A percentile compares a stretch with the other conserved stretches of the same genome.
Conservation (phyloP, 2,329 filamentous ascomycete genomes). For the Beauveria bassiana region DNA sequence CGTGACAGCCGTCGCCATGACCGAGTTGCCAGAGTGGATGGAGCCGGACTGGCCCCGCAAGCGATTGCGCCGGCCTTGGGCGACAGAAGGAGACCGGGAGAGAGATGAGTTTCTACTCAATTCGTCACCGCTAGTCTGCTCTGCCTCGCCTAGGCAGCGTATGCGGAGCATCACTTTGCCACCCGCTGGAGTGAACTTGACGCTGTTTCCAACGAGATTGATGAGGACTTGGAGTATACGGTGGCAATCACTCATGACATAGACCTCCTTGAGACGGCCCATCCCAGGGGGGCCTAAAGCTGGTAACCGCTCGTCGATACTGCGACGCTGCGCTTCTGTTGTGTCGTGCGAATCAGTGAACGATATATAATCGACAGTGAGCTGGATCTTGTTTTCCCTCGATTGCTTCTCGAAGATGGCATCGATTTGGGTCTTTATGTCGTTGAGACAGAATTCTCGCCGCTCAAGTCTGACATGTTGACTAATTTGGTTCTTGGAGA, state of each 20-base stretch:
- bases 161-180: constrained; percentile 73
- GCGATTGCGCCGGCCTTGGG: neutral
- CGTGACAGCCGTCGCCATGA: neutral
- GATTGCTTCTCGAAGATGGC: constrained; percentile 90
- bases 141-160: constrained; percentile 58
- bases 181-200: constrained; percentile 79
- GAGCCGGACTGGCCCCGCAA: constrained; percentile 3
- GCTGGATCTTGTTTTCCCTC: constrained; percentile 66
- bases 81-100: neutral
- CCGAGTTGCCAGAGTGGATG: constrained; percentile 1
- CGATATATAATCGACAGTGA: constrained; percentile 56
- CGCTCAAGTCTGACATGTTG: constrained; percentile 76
- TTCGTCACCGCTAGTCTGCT: neutral
- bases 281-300: constrained; percentile 22
- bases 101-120: constrained; percentile 2
- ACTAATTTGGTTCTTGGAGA: constrained; percentile 92
- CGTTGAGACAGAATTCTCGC: constrained; percentile 73
- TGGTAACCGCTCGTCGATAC: neutral
- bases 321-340: neutral
- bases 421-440: constrained; percentile 72
- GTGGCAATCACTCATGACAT: constrained; percentile 84
- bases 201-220: constrained; percentile 82
- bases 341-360: neutral
- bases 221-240: constrained; percentile 85
- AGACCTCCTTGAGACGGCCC: constrained; percentile 73